These are phyloP conservation scores for Austroboletus niveus DNA, from an alignment of 1,284 basidiomycete species.

Conservation along the genomic window DNA sequence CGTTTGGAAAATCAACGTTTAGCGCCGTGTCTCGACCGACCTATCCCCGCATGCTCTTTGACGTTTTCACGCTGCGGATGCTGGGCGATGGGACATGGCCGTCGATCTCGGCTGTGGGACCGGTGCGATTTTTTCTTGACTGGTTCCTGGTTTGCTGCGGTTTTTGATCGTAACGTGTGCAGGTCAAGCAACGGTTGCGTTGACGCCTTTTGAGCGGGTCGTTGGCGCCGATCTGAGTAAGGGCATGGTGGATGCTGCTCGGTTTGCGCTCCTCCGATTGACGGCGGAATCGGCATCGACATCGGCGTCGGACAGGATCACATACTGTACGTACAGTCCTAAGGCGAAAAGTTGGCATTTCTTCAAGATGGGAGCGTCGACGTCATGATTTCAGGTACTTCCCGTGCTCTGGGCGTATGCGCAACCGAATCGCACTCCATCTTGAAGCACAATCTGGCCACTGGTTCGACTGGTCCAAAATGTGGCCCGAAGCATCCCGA, in stretches of 20 bases:
- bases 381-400: constrained; percentile 68
- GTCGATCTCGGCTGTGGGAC: constrained; percentile 85
- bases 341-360: constrained; percentile 57
- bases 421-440: neutral
- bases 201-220: constrained; percentile 61
- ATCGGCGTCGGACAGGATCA: constrained; percentile 26
- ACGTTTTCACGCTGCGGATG: constrained; percentile 49
- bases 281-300: neutral
- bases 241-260: constrained; percentile 72
- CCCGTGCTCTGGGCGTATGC: neutral
- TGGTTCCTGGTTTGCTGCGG: too few species aligned
- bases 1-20: constrained; percentile 64
- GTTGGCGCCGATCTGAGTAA: constrained; percentile 73
- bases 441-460: constrained; percentile 78
- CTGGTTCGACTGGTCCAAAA: constrained; percentile 79
- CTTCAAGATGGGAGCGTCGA: constrained; percentile 63
- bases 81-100: constrained; percentile 48
- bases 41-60: constrained; percentile 63
- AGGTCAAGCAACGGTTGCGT: constrained; percentile 68
- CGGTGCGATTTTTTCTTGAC: constrained; percentile 42
- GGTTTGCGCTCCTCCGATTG: constrained; percentile 28
- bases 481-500: constrained; percentile 71
- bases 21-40: constrained; percentile 62
- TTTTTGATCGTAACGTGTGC: too few species aligned
- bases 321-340: constrained; percentile 46